Conservation (phyloP, 164 flowering plant species). For the Hamamelis virginiana region DNA sequence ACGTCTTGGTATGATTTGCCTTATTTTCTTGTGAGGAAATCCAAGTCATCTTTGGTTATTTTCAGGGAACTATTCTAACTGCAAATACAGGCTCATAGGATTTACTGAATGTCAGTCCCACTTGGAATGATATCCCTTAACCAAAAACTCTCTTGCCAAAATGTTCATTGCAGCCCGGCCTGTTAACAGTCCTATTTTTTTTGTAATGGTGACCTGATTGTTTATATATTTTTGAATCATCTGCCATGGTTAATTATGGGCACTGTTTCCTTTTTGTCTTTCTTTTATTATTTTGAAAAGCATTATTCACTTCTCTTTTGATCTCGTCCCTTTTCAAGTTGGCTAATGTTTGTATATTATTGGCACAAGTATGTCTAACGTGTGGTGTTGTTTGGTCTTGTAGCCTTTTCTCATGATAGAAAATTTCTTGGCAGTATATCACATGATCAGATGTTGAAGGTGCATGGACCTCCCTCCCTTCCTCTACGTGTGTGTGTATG, state of each 20-base stretch:
- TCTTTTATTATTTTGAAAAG: background rate
- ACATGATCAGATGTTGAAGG: conserved; percentile 87
- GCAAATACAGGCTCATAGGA: too few relatives aligned
- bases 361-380: background rate
- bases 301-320: background rate
- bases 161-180: too few relatives aligned
- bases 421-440: conserved; percentile 88
- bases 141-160: too few relatives aligned
- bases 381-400: conserved; percentile 27
- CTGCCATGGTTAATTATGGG: too few relatives aligned
- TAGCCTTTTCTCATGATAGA: conserved; percentile 90
- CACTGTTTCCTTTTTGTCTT: background rate
- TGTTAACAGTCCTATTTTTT: too few relatives aligned
- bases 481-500: background rate
- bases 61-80: too few relatives aligned
- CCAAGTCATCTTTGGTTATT: background rate
- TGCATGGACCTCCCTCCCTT: conserved; percentile 16
- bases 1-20: conserved; percentile 67
- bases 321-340: background rate
- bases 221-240: too few relatives aligned
- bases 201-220: too few relatives aligned
- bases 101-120: too few relatives aligned
- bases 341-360: background rate
- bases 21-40: background rate
- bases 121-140: too few relatives aligned